A percentile compares a stretch with the other conserved stretches of the same genome.
phyloP scores from a whole-genome alignment of 495 filamentous ascomycete genomes.

The Neurospora sp. region DNA sequence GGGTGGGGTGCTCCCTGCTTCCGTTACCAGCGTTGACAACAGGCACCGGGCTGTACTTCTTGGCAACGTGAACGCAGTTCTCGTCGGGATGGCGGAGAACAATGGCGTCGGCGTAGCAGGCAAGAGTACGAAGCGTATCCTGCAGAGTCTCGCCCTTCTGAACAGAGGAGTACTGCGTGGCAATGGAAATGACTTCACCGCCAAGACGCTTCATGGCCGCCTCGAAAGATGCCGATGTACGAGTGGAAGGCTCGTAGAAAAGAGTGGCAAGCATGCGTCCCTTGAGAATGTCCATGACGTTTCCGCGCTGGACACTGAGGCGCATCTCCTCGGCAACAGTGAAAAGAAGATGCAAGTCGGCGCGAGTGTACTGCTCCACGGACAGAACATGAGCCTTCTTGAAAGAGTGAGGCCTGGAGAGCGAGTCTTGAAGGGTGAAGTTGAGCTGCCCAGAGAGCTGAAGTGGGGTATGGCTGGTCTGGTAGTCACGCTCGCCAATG shows the following conservation, averaged over 20 bases:
- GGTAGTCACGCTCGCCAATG: slow-evolving; percentile 73
- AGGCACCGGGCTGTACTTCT: slow-evolving; percentile 76
- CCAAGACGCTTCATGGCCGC: slow-evolving; percentile 96
- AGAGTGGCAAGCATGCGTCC: slow-evolving; percentile 78
- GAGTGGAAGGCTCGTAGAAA: slow-evolving; percentile 96
- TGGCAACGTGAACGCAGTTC: slow-evolving; percentile 63
- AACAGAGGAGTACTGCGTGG: slow-evolving; percentile 70
- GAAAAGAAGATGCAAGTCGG: slow-evolving; percentile 86
- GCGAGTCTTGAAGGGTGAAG: slow-evolving; percentile 51
- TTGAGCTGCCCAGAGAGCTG: slow-evolving; percentile 50
- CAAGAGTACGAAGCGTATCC: slow-evolving; percentile 87
- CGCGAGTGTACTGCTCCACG: slow-evolving; percentile 75
- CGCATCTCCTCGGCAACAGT: slow-evolving; percentile 96
- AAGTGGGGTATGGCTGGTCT: slow-evolving; percentile 74
- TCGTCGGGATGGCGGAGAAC: slow-evolving; percentile 87
- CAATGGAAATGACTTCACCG: slow-evolving; percentile 67
- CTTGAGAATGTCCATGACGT: slow-evolving; percentile 76
- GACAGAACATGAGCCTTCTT: slow-evolving; percentile 79
- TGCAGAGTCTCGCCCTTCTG: slow-evolving; percentile 90
- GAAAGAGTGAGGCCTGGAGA: slow-evolving; percentile 67
- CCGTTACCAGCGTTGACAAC: slow-evolving; percentile 97
- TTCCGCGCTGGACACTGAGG: slow-evolving; percentile 80
- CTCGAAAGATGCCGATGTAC: slow-evolving; percentile 93
- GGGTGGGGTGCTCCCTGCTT: slow-evolving; percentile 88
- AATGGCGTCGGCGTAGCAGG: slow-evolving; percentile 87